Conservation (phyloP, 1,284 basidiomycete genomes). For the Fomitopsis schrenkii region DNA sequence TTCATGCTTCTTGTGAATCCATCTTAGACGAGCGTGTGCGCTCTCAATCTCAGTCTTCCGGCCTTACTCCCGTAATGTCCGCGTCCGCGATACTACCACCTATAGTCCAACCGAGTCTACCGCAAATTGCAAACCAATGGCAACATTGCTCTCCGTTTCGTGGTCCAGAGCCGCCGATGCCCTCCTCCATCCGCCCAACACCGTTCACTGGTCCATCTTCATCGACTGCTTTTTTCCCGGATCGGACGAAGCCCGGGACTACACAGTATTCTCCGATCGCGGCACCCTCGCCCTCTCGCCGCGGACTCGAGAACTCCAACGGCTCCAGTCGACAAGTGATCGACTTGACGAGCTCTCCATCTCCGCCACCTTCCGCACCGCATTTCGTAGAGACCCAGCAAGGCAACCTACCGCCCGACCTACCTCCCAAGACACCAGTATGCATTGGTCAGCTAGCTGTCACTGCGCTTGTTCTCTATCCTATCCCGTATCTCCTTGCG, state of each 20-base stretch:
- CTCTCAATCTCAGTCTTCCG: constrained; percentile 22
- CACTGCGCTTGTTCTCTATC: constrained; percentile 84
- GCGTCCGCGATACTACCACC: constrained; percentile 19
- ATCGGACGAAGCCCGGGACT: constrained; percentile 14
- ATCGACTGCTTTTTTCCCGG: constrained; percentile 30
- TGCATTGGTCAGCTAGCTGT: constrained; percentile 86
- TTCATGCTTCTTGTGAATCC: constrained; percentile 19
- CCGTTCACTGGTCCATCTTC: constrained; percentile 25
- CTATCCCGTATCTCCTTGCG: constrained; percentile 64
- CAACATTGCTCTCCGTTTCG: constrained; percentile 5
- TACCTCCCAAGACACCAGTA: constrained; percentile 73
- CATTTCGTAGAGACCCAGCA: constrained; percentile 14
- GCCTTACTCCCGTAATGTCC: constrained; percentile 29
- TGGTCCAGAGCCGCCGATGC: constrained; percentile 10
- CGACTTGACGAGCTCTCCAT: constrained; percentile 73
- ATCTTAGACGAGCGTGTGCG: constrained; percentile 8
- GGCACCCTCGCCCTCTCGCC: constrained; percentile 1
- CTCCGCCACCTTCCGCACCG: constrained; percentile 50
- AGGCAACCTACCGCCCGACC: constrained; percentile 32
- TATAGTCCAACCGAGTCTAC: not conserved
- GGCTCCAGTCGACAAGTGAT: constrained; percentile 48
- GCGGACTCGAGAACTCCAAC: not conserved
- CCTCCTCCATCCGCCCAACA: constrained; percentile 16
- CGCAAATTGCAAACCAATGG: constrained; percentile 2
- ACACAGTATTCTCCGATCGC: constrained; percentile 19